Percentiles rank a stretch among this genome's conserved stretches.
phyloP scores from a whole-genome alignment of 2,329 filamentous ascomycete genomes.

The Diaporthe batatas region DNA sequence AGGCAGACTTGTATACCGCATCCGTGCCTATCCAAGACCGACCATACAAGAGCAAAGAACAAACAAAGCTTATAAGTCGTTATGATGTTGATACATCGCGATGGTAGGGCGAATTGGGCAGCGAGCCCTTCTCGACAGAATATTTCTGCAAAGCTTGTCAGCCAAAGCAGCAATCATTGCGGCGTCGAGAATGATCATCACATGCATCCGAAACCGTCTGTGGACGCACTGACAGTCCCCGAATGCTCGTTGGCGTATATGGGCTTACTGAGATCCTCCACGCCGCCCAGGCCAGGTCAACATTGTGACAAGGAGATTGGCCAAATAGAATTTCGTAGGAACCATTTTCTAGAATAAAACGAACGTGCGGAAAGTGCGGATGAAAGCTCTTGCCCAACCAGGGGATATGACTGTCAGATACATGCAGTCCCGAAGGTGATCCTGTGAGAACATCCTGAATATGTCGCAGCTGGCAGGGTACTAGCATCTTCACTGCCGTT shows the following conservation, averaged over 20 bases:
- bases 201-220: constrained; percentile 26
- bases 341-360: constrained; percentile 18
- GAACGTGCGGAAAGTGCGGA: background rate
- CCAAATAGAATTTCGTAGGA: background rate
- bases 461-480: constrained; percentile 3
- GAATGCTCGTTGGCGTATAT: background rate
- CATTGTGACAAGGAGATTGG: background rate
- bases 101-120: constrained; percentile 26
- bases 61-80: constrained; percentile 12
- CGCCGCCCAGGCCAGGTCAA: background rate
- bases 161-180: constrained; percentile 23
- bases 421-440: constrained; percentile 5
- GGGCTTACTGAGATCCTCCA: background rate
- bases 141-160: constrained; percentile 3
- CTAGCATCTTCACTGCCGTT: constrained; percentile 17
- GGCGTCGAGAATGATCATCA: constrained; percentile 25
- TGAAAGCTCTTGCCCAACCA: constrained; percentile 4
- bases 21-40: background rate
- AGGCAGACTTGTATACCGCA: constrained; percentile 17
- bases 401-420: constrained; percentile 16
- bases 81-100: constrained; percentile 23
- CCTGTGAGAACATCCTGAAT: background rate
- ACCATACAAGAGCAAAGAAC: constrained; percentile 21
- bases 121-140: constrained; percentile 1
- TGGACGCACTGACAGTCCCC: constrained; percentile 28